Evolutionary conservation across 148 eudicot species (phyloP).

Genomic region (Salicornia ramosissima): DNA sequence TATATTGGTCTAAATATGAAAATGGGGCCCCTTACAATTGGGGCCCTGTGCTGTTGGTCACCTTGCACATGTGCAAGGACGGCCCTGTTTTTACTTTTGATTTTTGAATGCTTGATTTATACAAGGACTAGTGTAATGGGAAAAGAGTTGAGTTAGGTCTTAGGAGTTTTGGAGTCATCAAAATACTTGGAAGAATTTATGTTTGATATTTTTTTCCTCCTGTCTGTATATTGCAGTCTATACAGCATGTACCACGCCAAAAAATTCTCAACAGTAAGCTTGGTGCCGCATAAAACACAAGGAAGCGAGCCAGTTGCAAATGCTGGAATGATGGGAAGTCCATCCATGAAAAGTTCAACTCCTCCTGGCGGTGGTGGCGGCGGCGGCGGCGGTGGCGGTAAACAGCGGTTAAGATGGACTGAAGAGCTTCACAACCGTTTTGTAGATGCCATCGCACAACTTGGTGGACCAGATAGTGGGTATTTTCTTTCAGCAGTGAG

Average conservation of each 20-base stretch:
- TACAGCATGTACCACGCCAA: conserved; percentile 46
- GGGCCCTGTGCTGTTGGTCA: no score
- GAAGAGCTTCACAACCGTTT: conserved; percentile 65
- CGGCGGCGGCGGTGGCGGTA: conserved; percentile 51
- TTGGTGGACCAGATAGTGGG: conserved; percentile 85
- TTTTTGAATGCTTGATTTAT: background rate
- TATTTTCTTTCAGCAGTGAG: conserved; percentile 37
- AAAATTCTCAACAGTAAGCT: conserved; percentile 42
- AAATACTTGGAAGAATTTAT: conserved; percentile 5
- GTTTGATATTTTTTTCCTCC: background rate
- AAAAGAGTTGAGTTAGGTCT: no score
- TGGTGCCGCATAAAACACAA: conserved; percentile 48
- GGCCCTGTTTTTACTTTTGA: no score
- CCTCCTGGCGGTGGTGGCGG: conserved; percentile 44
- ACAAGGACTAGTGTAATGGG: background rate
- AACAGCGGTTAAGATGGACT: conserved; percentile 67
- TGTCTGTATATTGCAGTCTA: conserved; percentile 18
- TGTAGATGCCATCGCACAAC: conserved; percentile 67
- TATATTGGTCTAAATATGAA: no score
- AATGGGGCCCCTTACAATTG: no score
- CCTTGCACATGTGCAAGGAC: no score
- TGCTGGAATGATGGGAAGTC: conserved; percentile 34
- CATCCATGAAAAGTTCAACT: conserved; percentile 35
- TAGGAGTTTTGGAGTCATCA: background rate
- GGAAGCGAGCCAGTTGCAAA: conserved; percentile 40